A percentile compares a stretch with the other conserved stretches of the same genome.
Evolutionary conservation across 768 basidiomycete species (phyloP).

Genomic region (Tulasnella sp.): DNA sequence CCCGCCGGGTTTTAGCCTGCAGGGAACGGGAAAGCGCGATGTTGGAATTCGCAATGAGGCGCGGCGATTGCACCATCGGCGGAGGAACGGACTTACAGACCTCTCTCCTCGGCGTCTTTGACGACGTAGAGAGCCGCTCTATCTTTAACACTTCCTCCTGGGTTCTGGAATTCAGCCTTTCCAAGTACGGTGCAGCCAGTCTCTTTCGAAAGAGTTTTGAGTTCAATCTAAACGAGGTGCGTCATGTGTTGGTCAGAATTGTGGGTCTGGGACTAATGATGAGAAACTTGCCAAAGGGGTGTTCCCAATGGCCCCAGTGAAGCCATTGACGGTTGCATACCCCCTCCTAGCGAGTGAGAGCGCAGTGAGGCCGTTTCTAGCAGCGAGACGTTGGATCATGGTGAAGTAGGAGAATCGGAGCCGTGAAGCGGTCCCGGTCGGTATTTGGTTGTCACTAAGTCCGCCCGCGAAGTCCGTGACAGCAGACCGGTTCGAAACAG

Average conservation of each 20-base stretch:
- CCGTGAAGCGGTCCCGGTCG: too few relatives aligned
- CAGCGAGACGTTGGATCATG: constrained; percentile 10
- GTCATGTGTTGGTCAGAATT: not conserved
- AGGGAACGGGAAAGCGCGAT: constrained; percentile 14
- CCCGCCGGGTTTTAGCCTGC: constrained; percentile 82
- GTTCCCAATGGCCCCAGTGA: constrained; percentile 85
- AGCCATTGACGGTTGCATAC: constrained; percentile 57
- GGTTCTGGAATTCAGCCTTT: constrained; percentile 99
- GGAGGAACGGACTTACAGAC: constrained; percentile 52
- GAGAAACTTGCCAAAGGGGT: constrained; percentile 71
- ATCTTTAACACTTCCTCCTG: constrained; percentile 97
- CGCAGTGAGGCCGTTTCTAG: constrained; percentile 4
- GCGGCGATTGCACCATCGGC: constrained; percentile 12
- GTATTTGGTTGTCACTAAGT: too few relatives aligned
- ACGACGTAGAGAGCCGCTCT: constrained; percentile 90
- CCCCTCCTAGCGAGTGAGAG: not conserved
- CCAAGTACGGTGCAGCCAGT: constrained; percentile 82
- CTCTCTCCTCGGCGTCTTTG: constrained; percentile 78
- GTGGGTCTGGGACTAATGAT: constrained; percentile 17
- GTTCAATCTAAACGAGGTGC: constrained; percentile 58
- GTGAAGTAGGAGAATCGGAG: not conserved
- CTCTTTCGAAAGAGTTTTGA: constrained; percentile 74
- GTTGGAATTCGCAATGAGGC: not conserved
- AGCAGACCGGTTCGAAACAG: too few relatives aligned
- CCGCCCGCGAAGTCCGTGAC: too few relatives aligned